Evolutionary conservation across 164 flowering plant genomes (phyloP), one percentile per base, ranked within the genome.

Genomic region (Akebia trifoliata): DNA sequence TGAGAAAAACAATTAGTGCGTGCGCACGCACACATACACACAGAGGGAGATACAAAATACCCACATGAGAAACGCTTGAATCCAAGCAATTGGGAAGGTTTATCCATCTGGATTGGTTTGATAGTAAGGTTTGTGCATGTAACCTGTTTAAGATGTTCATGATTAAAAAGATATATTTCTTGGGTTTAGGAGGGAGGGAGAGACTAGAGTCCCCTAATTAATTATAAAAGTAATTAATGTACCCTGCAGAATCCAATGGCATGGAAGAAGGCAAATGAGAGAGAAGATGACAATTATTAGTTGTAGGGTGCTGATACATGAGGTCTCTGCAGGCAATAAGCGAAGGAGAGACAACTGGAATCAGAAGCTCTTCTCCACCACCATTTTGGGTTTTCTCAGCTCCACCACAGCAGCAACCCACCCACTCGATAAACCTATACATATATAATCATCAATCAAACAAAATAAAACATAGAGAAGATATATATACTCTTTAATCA

Each of bases 331-430:
- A 91, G 60, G 74, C 64, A 65, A 59, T 32, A 15, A 52, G 50
- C 10, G 68, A 56, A 32, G 81, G 71, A 49, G 71, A 56, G 44
- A 80, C 71, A 44, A 69, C 76, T 29, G 81, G 75, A 69, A 82
- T 78, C 14, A 65, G 51, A 42, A 63, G 67, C 65, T 74, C 85
- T 30, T 79, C 82, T 40, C 56, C 81, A n/a, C 65, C 69, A 52
- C 14, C 18, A 6, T 53, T 63, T 12, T 63, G 31, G 11, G 14
- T 57, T 3, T 40, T 57, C 7, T 82, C 81, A 64, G 70, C 51
- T 61, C 95, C 95, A 62, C 70, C 79, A 68, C 96, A 92, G 59
- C 87, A 84, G 52, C 96, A 89, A 42, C 78, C 80, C 72, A 74
- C 50, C 83, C 77, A 82, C 72, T 85, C 87, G 52, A 91, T 50